Base-by-base conservation (phyloP, 106 monocot species). In the Allium fistulosum region DNA sequence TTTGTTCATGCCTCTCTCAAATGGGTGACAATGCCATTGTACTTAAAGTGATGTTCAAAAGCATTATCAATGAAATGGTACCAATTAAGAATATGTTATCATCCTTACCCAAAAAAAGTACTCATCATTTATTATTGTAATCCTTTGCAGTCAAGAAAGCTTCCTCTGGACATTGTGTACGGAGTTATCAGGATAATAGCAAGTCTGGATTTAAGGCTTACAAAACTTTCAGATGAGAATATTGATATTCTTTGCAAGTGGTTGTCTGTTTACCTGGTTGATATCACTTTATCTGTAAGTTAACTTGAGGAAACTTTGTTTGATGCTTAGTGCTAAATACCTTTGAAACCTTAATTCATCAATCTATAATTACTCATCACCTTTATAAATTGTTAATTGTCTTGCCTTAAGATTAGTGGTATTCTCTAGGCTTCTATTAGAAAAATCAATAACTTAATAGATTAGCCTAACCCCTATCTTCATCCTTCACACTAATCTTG, bases 21-120 rank as follows among this genome's bases (percentile, higher is more conserved):
- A 85, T 90, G 76, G 90, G 94, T 65, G 90, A 90, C 55, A 81
- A 59, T 57, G 76, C 76, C 37, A 66, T 94, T 69, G 62, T 90
- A 57, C 74, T 85, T 12, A 83, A 77, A 66, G 62, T 90, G 58
- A 46, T 85, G 17, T 81, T 52, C 69, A 75, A 76, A 58, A 72
- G 22, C 52, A 63, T 83, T 67, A 57, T 79, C 53, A 72, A 68
- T 57, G 90, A 80, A 59, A 80, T 90, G 61, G 90, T 85, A 50
- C 53, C 28, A 73, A 14, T 45, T 57, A 53, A 15, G 5, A 9
- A 15, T 57, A 15, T 28, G 18, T 68, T 68, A 26, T 37, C 37
- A 37, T 37, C 37, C 37, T 37, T 37, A 37, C 37, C 37, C 37
- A 37, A 37, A 37, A 37, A 37, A 37, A 37, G 5, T 5, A 37